Evolutionary conservation across 257 asterid species (phyloP), one percentile per base, ranked within the genome.

Genomic region (Gentiana straminea): DNA sequence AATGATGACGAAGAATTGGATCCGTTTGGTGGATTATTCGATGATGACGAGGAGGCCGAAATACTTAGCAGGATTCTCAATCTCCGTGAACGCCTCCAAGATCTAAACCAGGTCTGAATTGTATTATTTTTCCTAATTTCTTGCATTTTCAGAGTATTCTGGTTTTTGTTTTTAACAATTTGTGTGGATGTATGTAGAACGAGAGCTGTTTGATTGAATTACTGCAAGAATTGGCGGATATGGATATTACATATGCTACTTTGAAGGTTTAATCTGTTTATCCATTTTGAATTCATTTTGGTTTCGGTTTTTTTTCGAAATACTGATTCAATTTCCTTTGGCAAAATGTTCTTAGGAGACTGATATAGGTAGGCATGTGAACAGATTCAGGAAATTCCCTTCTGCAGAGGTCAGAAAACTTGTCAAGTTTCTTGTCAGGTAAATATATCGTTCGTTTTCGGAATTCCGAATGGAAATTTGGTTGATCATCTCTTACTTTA

Each of bases 391-490:
- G 84, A 92, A 85, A 80, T 83, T 85, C 79, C 72, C 80, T 10
- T 88, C 97, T 0, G 65, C 54, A 47, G 94, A 88, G 55, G 98
- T 88, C 64, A 78, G 84, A 60, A 68, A 79, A 75, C 68, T 92
- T 85, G 95, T 82, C 81, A 92, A 92, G 78, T 79, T 70, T 79
- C 93, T 92, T 11, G 86, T 88, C 85, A 88, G 95, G 98, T 92
- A 37, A 61, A 57, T 24, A 7, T 62, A 51, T 51, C 38, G 13
- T 59, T 12, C 5, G 5, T 15, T n/a, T 57, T 51, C 46, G 2
- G 46, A 41, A 5, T 2, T 41, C 46, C 9, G 8, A 41, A 5
- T 41, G 46, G 46, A 41, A 5, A 7, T 4, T 41, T 41, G 24
- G 9, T 2, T 41, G 11, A 41, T 41, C 24, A 24, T 24, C 24